Evolutionary conservation across 179 eudicot species (phyloP).

Genomic region (Monotropa hypopitys): DNA sequence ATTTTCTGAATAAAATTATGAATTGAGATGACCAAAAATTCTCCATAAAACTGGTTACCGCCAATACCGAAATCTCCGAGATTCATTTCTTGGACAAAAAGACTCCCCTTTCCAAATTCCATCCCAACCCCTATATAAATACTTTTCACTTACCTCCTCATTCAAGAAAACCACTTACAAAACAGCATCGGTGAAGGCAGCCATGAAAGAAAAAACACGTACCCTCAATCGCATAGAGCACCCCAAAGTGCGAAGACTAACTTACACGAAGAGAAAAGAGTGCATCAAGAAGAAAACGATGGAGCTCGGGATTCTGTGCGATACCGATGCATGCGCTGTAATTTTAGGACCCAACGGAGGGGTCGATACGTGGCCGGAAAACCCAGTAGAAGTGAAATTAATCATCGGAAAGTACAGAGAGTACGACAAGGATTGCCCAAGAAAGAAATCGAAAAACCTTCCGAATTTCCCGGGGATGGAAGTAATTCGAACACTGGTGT

Average conservation of each 20-base stretch:
- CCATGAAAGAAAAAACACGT: neutral
- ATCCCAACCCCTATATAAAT: too few species aligned
- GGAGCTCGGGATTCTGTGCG: constrained; percentile 9
- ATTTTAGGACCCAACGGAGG: neutral
- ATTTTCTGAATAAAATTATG: too few species aligned
- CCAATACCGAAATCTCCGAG: too few species aligned
- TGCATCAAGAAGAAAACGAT: constrained; percentile 8
- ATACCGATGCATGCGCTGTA: neutral
- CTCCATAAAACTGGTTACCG: too few species aligned
- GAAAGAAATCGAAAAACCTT: neutral
- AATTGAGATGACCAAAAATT: too few species aligned
- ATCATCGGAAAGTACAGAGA: constrained; percentile 2
- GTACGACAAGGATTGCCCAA: neutral
- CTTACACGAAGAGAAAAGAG: neutral
- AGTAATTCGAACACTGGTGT: neutral
- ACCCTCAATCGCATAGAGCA: neutral
- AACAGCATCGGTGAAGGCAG: neutral
- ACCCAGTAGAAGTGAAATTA: neutral
- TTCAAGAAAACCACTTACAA: too few species aligned
- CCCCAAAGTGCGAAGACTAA: neutral
- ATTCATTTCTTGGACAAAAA: too few species aligned
- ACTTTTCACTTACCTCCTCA: too few species aligned
- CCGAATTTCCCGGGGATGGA: too few species aligned
- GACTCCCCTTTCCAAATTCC: too few species aligned
- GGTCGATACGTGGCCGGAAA: constrained; percentile 9